Conservation (phyloP, 83 land plant species). For the Diphasiastrum complanatum region DNA sequence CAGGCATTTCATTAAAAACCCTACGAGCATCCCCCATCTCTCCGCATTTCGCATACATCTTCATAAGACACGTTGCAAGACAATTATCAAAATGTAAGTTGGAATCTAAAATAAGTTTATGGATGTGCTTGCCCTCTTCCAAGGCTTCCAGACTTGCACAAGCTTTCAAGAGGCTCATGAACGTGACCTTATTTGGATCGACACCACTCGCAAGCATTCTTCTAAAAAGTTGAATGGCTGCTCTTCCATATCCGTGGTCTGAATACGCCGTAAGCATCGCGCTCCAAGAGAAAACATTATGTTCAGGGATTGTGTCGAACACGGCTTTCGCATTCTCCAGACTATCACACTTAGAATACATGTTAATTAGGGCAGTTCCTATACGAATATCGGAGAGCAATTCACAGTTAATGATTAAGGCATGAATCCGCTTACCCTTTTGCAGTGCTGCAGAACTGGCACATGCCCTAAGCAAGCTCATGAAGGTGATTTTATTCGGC, state of each 20-base stretch:
- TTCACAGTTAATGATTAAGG: background rate
- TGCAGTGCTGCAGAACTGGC: background rate
- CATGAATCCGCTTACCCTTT: slow-evolving; percentile 2
- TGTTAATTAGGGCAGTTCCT: background rate
- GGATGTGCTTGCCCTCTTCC: background rate
- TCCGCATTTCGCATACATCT: no score
- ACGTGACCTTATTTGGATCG: background rate
- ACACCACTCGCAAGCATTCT: background rate
- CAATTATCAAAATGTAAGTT: no score
- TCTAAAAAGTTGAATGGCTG: background rate
- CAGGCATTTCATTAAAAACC: no score
- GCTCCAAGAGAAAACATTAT: background rate
- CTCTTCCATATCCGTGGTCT: background rate
- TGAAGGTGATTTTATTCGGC: background rate
- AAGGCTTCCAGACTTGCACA: background rate
- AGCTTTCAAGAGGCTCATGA: background rate
- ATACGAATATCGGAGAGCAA: background rate
- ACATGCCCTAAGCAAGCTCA: background rate
- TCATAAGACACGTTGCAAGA: no score
- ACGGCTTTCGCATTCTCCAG: background rate
- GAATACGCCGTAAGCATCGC: background rate
- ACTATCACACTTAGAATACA: background rate
- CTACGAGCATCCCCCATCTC: no score
- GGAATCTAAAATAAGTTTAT: background rate
- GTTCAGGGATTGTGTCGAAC: background rate